Conservation (phyloP, 768 basidiomycete species). For the Russula emetica region DNA sequence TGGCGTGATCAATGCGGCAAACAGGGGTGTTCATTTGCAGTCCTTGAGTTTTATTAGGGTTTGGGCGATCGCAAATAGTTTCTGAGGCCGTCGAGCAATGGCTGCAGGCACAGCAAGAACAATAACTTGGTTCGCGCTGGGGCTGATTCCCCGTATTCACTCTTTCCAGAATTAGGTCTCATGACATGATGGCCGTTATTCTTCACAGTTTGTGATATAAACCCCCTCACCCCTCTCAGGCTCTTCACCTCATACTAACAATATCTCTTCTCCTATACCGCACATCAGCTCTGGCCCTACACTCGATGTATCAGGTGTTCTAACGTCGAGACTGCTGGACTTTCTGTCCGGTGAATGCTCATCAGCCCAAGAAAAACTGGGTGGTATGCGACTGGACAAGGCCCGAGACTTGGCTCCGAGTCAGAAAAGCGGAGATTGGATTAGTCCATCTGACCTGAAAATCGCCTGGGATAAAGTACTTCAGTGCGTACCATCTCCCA, state of each 20-base stretch:
- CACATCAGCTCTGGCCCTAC: background rate
- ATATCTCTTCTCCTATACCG: background rate
- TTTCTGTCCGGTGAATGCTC: background rate
- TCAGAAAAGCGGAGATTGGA: background rate
- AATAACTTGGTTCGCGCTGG: background rate
- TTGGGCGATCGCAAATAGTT: background rate
- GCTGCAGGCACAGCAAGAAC: background rate
- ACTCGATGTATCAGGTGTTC: slow-evolving; percentile 13
- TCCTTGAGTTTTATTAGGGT: background rate
- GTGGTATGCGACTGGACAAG: background rate
- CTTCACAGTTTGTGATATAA: background rate
- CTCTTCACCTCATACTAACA: background rate
- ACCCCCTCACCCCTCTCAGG: background rate
- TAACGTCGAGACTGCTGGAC: slow-evolving; percentile 6
- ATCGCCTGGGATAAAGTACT: slow-evolving; percentile 4
- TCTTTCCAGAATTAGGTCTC: background rate
- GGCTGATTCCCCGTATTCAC: background rate
- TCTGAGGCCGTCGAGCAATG: background rate
- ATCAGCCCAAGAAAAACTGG: background rate
- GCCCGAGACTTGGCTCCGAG: slow-evolving; percentile 11
- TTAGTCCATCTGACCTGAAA: background rate
- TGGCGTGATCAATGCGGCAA: background rate
- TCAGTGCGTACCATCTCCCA: background rate
- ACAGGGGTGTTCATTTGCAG: too few species aligned
- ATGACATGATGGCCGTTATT: background rate